These are phyloP conservation scores for Noccaea caerulescens DNA, from an alignment of 345 rosid genomes.

Conservation along the genomic window DNA sequence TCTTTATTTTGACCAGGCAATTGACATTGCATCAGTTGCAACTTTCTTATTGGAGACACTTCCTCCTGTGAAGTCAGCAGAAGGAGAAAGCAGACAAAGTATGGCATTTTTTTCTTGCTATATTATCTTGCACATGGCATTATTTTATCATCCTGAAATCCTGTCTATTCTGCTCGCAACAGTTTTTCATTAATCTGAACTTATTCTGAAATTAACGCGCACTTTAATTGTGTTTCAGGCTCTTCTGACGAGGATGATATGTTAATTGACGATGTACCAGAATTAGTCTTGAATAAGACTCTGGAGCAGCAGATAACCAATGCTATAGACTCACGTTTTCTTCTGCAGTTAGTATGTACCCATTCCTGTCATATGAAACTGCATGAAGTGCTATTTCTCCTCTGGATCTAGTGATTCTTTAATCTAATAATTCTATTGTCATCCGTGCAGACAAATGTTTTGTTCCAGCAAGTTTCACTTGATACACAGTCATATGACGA, in stretches of 20 bases:
- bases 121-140: conserved; percentile 5
- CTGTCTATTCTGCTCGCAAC: conserved; percentile 20
- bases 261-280: conserved; percentile 56
- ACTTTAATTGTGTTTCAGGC: conserved; percentile 53
- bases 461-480: conserved; percentile 61
- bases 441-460: conserved; percentile 72
- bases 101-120: conserved; percentile 39
- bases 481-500: conserved; percentile 46
- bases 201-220: conserved; percentile 20
- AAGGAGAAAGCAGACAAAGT: conserved; percentile 60
- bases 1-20: conserved; percentile 57
- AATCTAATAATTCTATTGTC: conserved; percentile 29
- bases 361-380: conserved; percentile 34
- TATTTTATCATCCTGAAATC: conserved; percentile 10
- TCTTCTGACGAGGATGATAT: conserved; percentile 72
- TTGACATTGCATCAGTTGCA: conserved; percentile 75
- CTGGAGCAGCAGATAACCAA: conserved; percentile 72
- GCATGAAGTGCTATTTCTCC: conserved; percentile 22
- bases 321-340: conserved; percentile 84
- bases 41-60: conserved; percentile 80
- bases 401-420: conserved; percentile 23
- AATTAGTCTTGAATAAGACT: conserved; percentile 56
- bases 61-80: conserved; percentile 67
- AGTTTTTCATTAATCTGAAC: conserved; percentile 25
- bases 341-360: conserved; percentile 81